A percentile compares a stretch with the other conserved stretches of the same genome.
phyloP scores from a whole-genome alignment of 202 grass and related monocot genomes.

The Miscanthus sacchariflorus region DNA sequence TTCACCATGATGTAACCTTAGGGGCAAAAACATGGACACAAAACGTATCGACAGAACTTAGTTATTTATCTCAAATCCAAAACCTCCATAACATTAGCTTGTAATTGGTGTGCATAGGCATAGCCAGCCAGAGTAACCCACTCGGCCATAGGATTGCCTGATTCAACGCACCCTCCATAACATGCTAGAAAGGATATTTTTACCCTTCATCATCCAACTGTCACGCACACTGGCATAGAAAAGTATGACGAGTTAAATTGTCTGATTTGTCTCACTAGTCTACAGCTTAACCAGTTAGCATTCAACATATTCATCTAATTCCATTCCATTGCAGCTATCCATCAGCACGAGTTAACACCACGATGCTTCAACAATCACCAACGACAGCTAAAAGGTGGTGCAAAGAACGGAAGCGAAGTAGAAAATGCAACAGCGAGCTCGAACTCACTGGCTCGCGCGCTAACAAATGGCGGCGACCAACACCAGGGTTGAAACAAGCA shows the following conservation, averaged over 20 bases:
- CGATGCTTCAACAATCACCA: background rate
- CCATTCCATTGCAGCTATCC: constrained; percentile 5
- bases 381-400: background rate
- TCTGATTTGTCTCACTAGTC: too few species aligned
- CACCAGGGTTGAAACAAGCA: constrained; percentile 31
- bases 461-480: background rate
- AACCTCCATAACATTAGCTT: background rate
- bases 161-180: background rate
- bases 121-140: constrained; percentile 27
- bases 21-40: background rate
- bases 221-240: constrained; percentile 16
- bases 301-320: constrained; percentile 4
- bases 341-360: background rate
- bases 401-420: constrained; percentile 24
- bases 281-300: background rate
- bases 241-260: background rate
- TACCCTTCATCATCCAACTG: background rate
- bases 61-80: background rate
- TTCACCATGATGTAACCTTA: background rate
- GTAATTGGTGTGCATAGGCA: background rate
- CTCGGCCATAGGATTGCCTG: background rate
- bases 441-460: background rate
- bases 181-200: background rate
- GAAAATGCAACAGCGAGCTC: constrained; percentile 34
- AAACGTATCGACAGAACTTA: background rate